A percentile compares a stretch with the other conserved stretches of the same genome.
These are phyloP conservation scores for Ceratopteris richardii DNA, from an alignment of 75 land plant species.

Conservation along the genomic window DNA sequence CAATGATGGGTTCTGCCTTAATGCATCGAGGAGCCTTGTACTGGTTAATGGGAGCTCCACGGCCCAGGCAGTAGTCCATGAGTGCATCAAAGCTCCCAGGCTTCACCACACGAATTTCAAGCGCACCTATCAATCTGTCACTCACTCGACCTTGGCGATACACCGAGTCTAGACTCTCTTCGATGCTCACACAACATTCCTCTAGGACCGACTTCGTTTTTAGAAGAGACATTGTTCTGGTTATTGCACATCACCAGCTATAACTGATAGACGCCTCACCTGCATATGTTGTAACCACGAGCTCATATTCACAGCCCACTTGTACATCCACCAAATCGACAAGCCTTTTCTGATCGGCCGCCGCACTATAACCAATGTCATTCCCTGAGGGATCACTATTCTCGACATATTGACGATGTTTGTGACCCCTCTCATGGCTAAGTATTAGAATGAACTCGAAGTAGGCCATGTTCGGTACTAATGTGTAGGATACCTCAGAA, in stretches of 20 bases:
- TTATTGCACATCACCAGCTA: slow-evolving; percentile 47
- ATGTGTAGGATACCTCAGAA: slow-evolving; percentile 53
- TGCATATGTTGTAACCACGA: slow-evolving; percentile 78
- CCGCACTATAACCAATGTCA: slow-evolving; percentile 2
- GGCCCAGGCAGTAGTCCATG: slow-evolving; percentile 2
- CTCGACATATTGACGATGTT: slow-evolving; percentile 1
- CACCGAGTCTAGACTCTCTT: slow-evolving; percentile 42
- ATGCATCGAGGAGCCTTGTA: slow-evolving; percentile 80
- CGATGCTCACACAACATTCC: slow-evolving; percentile 47
- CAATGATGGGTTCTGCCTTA: too few species aligned
- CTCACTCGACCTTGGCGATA: slow-evolving; percentile 41
- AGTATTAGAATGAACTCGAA: slow-evolving; percentile 74
- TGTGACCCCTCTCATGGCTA: slow-evolving; percentile 8
- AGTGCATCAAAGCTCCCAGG: slow-evolving; percentile 1
- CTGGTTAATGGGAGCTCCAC: too few species aligned
- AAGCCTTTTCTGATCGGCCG: slow-evolving; percentile 26
- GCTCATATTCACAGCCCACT: slow-evolving; percentile 82
- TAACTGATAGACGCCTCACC: slow-evolving; percentile 47
- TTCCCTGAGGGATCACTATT: background rate
- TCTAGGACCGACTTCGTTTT: too few species aligned
- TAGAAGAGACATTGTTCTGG: slow-evolving; percentile 29
- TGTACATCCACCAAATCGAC: slow-evolving; percentile 55
- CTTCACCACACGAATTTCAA: slow-evolving; percentile 15
- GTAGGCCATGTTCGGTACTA: slow-evolving; percentile 70
- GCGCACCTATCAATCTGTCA: slow-evolving; percentile 6